phyloP scores from a whole-genome alignment of 2,329 filamentous ascomycete species.

The Exophiala xenobiotica region DNA sequence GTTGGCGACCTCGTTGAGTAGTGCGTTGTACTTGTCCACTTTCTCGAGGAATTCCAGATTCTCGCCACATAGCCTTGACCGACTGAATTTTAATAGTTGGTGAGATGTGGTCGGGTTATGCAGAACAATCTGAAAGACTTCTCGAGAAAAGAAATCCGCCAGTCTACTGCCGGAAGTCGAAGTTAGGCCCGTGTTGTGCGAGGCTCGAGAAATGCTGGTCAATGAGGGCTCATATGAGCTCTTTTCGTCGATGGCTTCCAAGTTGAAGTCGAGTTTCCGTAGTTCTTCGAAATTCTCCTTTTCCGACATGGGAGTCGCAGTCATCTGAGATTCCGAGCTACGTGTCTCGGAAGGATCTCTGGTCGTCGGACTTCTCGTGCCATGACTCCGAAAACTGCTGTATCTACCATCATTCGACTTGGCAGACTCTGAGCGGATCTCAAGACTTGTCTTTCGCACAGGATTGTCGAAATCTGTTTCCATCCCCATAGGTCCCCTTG shows the following conservation, averaged over 20 bases:
- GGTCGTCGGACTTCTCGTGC: neutral
- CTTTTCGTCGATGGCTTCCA: constrained; percentile 14
- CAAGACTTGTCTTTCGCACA: neutral
- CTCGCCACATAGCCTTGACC: constrained; percentile 47
- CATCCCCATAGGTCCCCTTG: neutral
- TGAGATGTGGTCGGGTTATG: constrained; percentile 50
- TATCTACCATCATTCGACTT: neutral
- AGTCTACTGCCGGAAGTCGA: constrained; percentile 11
- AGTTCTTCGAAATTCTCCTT: constrained; percentile 13
- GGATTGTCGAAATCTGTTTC: neutral
- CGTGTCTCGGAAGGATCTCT: neutral
- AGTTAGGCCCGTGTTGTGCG: constrained; percentile 12
- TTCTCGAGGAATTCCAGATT: constrained; percentile 55
- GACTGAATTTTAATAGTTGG: constrained; percentile 53
- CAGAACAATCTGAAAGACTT: constrained; percentile 53
- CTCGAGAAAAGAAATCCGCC: constrained; percentile 50
- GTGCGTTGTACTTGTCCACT: constrained; percentile 49
- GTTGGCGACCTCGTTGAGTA: constrained; percentile 47
- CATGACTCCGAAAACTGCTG: neutral
- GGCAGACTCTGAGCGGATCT: neutral
- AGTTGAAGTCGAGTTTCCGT: constrained; percentile 21
- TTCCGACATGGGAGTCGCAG: too few relatives aligned
- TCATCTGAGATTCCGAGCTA: neutral
- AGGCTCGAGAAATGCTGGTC: constrained; percentile 16
- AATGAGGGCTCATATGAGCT: constrained; percentile 15